Evolutionary conservation across 768 basidiomycete species (phyloP).

Genomic region (Gloeophyllum trabeum): DNA sequence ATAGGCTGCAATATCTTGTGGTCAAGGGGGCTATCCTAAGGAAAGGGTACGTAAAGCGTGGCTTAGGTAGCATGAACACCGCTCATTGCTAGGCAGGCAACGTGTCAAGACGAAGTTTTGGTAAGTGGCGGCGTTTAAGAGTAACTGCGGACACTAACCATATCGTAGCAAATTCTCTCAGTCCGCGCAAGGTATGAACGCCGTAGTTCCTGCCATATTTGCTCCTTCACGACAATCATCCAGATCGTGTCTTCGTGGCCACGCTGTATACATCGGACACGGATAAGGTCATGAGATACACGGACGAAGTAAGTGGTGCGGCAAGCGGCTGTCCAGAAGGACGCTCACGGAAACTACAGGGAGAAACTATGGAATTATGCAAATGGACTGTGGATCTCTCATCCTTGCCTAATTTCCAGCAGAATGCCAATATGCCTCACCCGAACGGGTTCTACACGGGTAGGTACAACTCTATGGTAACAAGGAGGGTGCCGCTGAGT

Average conservation of each 20-base stretch:
- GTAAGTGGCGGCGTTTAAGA: constrained; percentile 32
- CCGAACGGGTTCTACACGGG: constrained; percentile 71
- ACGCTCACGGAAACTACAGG: constrained; percentile 20
- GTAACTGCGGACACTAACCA: constrained; percentile 6
- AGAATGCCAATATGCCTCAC: constrained; percentile 47
- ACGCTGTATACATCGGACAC: constrained; percentile 68
- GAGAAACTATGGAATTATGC: constrained; percentile 63
- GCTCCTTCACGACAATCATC: constrained; percentile 5
- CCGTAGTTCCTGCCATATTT: constrained; percentile 4
- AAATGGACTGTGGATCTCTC: constrained; percentile 84
- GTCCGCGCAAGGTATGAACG: constrained; percentile 30
- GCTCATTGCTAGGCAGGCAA: constrained; percentile 38
- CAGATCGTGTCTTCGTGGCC: constrained; percentile 76
- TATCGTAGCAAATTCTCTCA: constrained; percentile 60
- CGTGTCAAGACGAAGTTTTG: constrained; percentile 76
- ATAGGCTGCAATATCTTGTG: constrained; percentile 77
- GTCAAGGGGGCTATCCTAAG: constrained; percentile 79
- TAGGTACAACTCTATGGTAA: constrained; percentile 16
- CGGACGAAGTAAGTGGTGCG: constrained; percentile 46
- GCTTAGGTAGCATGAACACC: not conserved
- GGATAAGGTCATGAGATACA: constrained; percentile 73
- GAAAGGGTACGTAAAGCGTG: constrained; percentile 52
- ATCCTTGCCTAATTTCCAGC: constrained; percentile 67
- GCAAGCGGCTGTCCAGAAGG: not conserved
- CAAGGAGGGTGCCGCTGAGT: not conserved